A percentile compares a stretch with the other conserved stretches of the same genome.
phyloP scores from a whole-genome alignment of 495 filamentous ascomycete genomes.

The Tuber umbilicatum region DNA sequence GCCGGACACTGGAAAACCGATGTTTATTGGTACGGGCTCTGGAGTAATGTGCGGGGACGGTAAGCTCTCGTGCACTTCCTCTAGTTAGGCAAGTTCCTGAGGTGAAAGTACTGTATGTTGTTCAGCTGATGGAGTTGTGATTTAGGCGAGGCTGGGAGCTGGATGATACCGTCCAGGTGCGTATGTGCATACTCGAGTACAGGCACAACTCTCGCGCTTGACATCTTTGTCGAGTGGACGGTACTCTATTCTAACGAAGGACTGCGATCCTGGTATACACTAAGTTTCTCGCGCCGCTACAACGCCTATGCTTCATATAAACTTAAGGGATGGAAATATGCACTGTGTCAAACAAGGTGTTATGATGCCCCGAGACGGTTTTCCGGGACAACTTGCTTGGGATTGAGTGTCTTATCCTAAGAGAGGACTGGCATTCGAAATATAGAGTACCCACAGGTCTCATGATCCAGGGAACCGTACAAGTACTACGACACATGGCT shows the following conservation, averaged over 20 bases:
- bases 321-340: neutral
- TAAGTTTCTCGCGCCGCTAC: neutral
- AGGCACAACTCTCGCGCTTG: neutral
- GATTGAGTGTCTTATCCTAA: neutral
- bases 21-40: neutral
- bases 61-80: neutral
- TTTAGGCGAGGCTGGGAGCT: neutral
- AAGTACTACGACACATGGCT: neutral
- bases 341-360: neutral
- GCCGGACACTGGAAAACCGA: neutral
- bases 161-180: neutral
- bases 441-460: neutral
- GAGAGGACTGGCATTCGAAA: neutral
- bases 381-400: neutral
- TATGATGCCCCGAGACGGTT: neutral
- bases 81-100: neutral
- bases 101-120: neutral
- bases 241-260: neutral
- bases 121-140: neutral
- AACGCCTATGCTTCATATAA: neutral
- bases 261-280: neutral
- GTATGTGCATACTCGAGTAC: too few species aligned
- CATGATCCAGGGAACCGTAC: neutral
- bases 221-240: neutral
- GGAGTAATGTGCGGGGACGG: neutral